Base-by-base conservation (phyloP, 768 basidiomycete genomes). In the Brasilioporus rufonigricans region DNA sequence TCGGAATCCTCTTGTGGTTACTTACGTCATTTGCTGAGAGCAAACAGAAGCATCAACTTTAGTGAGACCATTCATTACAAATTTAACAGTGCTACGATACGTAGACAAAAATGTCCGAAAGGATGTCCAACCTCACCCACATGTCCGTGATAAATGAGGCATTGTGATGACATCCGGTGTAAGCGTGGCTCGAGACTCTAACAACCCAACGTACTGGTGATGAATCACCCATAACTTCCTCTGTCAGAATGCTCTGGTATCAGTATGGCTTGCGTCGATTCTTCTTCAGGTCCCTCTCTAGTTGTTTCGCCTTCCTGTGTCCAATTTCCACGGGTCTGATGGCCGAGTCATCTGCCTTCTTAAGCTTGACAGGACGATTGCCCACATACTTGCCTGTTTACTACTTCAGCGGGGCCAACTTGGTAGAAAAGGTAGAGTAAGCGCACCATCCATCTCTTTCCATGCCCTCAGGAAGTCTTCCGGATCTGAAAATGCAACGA, bases 361-460 rank as follows among this genome's bases (percentile, higher is more conserved):
- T 94, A 57, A 99, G 81, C 67, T 91, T 91, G 61, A 99, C 85
- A n/a, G 97, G 97, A 49, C 97, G 83, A 66, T 96, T 96, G 40
- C 97, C 97, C 48, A 99, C 95, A 72, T 99, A 99, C 78, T 98
- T 98, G 59, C 95, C 95, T 87, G 44, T 74, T 38, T 14, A 26
- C 35, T 18, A 38, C 31, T 46, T 64, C 35, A 61, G 16, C 48
- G 48, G 36, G 27, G 32, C 48, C 26, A 43, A 46, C 16, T 10
- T 13, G 27, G 23, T 26, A 13, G 5, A 43, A 11, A 52, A 50
- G 29, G 29, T 49, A 1, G 31, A 48, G 4, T 38, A 40, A 1
- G 69, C 89, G 33, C 62, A 91, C 95, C 96, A 71, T 98, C 94
- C 95, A 97, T 98, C 71, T 98, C 95, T 70, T 98, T 98, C 96